phyloP scores from a whole-genome alignment of 345 rosid species.

The Xanthoceras sorbifolium region DNA sequence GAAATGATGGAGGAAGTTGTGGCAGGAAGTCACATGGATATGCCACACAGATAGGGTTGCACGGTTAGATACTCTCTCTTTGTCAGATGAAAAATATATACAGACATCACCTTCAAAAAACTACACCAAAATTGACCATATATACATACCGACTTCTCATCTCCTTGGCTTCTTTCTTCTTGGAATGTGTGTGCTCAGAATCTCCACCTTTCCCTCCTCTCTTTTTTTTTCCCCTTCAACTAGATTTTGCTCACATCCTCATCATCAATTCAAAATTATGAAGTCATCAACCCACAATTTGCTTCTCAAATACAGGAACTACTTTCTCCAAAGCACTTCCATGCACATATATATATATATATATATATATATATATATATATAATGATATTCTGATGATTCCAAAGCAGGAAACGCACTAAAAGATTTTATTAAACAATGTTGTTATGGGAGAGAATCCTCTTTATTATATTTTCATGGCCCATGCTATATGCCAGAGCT shows the following conservation, averaged over 20 bases:
- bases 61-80: slow-evolving; percentile 37
- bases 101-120: slow-evolving; percentile 33
- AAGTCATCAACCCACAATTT: slow-evolving; percentile 14
- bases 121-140: slow-evolving; percentile 31
- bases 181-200: slow-evolving; percentile 59
- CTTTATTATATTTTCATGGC: slow-evolving; percentile 43
- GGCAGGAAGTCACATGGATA: slow-evolving; percentile 75
- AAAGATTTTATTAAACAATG: slow-evolving; percentile 22
- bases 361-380: no score
- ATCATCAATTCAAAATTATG: slow-evolving; percentile 17
- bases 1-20: slow-evolving; percentile 32
- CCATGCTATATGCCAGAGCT: slow-evolving; percentile 62
- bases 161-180: slow-evolving; percentile 57
- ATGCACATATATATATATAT: slow-evolving; percentile 23
- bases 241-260: slow-evolving; percentile 23
- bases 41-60: slow-evolving; percentile 37
- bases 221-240: not conserved
- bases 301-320: slow-evolving; percentile 7
- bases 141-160: slow-evolving; percentile 28
- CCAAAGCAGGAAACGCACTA: slow-evolving; percentile 22
- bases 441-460: slow-evolving; percentile 28
- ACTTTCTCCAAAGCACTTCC: slow-evolving; percentile 31
- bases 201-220: slow-evolving; percentile 23
- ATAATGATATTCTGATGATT: slow-evolving; percentile 30
- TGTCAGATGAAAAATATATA: slow-evolving; percentile 33